A percentile compares a stretch with the other conserved stretches of the same genome.
These are phyloP conservation scores for Crithidia sp. DNA, from an alignment of 208 protist genomes.

Conservation along the genomic window DNA sequence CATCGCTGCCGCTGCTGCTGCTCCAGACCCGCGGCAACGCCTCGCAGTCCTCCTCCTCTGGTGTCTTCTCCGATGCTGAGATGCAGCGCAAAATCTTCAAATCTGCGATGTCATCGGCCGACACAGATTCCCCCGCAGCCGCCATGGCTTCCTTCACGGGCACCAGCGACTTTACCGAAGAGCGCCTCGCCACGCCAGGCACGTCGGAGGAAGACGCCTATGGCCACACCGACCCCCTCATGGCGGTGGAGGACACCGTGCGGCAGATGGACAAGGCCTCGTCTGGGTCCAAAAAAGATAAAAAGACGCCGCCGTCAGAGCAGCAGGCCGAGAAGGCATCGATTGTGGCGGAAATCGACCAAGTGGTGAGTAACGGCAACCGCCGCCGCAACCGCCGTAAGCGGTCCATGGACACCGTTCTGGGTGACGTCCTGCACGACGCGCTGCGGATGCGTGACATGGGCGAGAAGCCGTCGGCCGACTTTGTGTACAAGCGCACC, in stretches of 20 bases:
- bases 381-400: slow-evolving; percentile 63
- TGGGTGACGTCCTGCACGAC: slow-evolving; percentile 85
- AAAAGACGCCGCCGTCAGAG: not conserved
- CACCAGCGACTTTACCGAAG: slow-evolving; percentile 18
- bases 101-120: not conserved
- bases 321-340: not conserved
- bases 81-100: slow-evolving; percentile 20
- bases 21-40: not conserved
- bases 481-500: slow-evolving; percentile 88
- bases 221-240: slow-evolving; percentile 54
- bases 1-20: not conserved
- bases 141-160: not conserved
- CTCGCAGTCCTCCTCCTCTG: not conserved
- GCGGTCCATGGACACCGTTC: slow-evolving; percentile 69
- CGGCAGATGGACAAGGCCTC: not conserved
- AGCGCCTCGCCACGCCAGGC: slow-evolving; percentile 31
- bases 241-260: slow-evolving; percentile 39
- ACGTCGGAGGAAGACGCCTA: slow-evolving; percentile 58
- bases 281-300: not conserved
- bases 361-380: slow-evolving; percentile 25
- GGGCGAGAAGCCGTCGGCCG: slow-evolving; percentile 75
- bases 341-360: slow-evolving; percentile 24
- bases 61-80: not conserved
- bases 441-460: slow-evolving; percentile 76
- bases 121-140: not conserved